Conservation (phyloP, 2,329 filamentous ascomycete genomes). For the Akanthomyces muscarius region DNA sequence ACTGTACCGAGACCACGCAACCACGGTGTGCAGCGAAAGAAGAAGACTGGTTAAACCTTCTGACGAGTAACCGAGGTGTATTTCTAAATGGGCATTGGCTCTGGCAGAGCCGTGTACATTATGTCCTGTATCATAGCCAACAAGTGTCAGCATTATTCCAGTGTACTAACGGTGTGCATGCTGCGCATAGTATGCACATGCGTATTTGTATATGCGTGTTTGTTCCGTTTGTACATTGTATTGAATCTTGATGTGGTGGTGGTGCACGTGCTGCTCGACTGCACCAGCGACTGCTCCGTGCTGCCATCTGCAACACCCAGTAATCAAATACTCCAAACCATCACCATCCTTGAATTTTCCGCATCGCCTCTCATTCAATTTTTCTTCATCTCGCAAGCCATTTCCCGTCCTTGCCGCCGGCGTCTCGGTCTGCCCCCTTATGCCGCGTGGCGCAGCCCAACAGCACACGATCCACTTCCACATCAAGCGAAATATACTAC, state of each 20-base stretch:
- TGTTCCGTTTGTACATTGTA: neutral
- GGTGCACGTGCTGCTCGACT: neutral
- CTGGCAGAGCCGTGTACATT: slow-evolving; percentile 16
- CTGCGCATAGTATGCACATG: neutral
- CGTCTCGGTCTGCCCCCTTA: neutral
- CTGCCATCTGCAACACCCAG: neutral
- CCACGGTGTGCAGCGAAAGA: slow-evolving; percentile 79
- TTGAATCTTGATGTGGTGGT: neutral
- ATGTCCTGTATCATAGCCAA: slow-evolving; percentile 18
- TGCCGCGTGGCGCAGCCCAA: neutral
- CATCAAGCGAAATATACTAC: slow-evolving; percentile 10
- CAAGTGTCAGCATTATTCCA: slow-evolving; percentile 5
- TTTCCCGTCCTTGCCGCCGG: neutral
- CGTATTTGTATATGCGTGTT: neutral
- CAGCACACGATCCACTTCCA: slow-evolving; percentile 17
- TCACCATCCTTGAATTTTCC: neutral
- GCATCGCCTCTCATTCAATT: neutral
- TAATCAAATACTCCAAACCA: neutral
- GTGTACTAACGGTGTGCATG: neutral
- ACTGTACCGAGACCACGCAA: slow-evolving; percentile 80
- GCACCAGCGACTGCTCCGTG: neutral
- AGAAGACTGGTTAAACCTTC: slow-evolving; percentile 35
- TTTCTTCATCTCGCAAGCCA: neutral
- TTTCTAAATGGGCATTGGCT: slow-evolving; percentile 14
- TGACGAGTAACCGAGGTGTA: neutral